Evolutionary conservation across 805 yeast species (phyloP).

Genomic region (Clavispora carvajalis): DNA sequence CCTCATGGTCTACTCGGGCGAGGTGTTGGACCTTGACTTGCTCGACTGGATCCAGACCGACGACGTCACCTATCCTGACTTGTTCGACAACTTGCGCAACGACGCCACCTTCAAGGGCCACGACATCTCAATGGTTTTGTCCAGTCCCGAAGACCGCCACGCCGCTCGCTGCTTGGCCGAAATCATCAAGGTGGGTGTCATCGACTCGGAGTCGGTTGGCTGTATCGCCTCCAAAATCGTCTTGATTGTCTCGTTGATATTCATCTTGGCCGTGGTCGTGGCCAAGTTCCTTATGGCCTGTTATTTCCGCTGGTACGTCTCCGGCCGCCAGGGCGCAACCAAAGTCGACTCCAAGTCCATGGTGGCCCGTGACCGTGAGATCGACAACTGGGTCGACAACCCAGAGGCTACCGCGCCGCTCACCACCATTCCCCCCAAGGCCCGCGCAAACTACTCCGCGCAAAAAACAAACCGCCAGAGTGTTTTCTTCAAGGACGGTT

Average conservation of each 20-base stretch:
- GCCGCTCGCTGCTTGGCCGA: constrained; percentile 81
- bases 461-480: constrained; percentile 35
- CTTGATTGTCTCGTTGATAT: constrained; percentile 71
- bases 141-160: constrained; percentile 60
- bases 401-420: constrained; percentile 22
- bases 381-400: constrained; percentile 85
- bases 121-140: constrained; percentile 72
- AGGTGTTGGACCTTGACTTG: constrained; percentile 75
- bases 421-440: constrained; percentile 43
- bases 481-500: constrained; percentile 33
- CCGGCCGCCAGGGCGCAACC: constrained; percentile 68
- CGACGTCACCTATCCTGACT: constrained; percentile 66
- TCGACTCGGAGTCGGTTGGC: constrained; percentile 87
- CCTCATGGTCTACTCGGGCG: constrained; percentile 83
- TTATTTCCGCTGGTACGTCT: constrained; percentile 79
- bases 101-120: constrained; percentile 60
- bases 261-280: constrained; percentile 75
- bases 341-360: constrained; percentile 52
- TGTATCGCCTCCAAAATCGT: constrained; percentile 90
- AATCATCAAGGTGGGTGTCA: constrained; percentile 79
- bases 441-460: constrained; percentile 46
- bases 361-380: constrained; percentile 57
- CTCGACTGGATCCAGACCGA: constrained; percentile 68
- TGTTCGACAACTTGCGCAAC: constrained; percentile 60
- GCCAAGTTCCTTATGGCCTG: constrained; percentile 80